Evolutionary conservation across 1,139 yeast genomes (phyloP).

Genomic region (Sugiyamaella xylanicola): DNA sequence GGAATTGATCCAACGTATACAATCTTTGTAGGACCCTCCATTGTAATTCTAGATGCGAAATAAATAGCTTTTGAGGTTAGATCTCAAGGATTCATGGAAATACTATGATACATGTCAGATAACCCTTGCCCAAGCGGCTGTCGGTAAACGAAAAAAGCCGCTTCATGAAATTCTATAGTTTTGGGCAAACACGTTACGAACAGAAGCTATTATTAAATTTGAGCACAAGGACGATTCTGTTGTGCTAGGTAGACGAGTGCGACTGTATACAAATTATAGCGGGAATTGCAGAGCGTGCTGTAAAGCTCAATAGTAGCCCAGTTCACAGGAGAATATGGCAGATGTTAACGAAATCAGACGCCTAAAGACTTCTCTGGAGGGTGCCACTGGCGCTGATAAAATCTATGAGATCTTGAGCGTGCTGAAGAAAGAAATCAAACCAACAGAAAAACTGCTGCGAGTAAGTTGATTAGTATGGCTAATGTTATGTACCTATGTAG

Average conservation of each 20-base stretch:
- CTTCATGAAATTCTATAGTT: neutral
- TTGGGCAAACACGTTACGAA: neutral
- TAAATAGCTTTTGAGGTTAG: neutral
- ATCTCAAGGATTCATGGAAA: conserved; percentile 3
- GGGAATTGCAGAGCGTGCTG: neutral
- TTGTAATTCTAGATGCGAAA: neutral
- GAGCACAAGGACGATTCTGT: neutral
- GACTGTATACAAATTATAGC: neutral
- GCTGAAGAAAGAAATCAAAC: conserved; percentile 72
- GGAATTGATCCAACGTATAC: conserved; percentile 70
- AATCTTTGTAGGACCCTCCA: conserved; percentile 35
- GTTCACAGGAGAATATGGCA: conserved; percentile 10
- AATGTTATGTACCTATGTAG: neutral
- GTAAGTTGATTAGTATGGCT: conserved; percentile 39
- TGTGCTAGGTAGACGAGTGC: neutral
- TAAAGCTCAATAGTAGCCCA: too few relatives aligned
- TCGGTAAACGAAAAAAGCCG: neutral
- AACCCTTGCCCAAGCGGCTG: neutral
- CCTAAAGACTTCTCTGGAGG: conserved; percentile 71
- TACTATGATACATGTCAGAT: neutral
- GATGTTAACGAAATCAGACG: conserved; percentile 74
- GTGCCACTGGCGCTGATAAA: conserved; percentile 66
- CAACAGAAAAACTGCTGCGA: conserved; percentile 81
- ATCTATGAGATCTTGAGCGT: conserved; percentile 66
- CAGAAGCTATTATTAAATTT: neutral